These are phyloP conservation scores for Saccharomycopsis sp. DNA, from an alignment of 805 yeast species.

Conservation along the genomic window DNA sequence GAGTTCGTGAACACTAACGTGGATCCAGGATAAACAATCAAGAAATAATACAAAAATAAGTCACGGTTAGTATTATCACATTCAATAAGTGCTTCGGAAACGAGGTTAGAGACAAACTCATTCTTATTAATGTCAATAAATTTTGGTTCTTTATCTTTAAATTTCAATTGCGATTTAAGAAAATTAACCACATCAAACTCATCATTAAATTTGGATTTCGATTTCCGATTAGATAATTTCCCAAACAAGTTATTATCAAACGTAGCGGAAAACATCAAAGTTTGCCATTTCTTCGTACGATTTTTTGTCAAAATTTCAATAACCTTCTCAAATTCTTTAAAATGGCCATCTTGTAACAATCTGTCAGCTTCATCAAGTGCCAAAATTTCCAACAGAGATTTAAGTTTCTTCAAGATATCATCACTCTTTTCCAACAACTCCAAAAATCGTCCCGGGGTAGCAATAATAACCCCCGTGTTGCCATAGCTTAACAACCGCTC, in stretches of 20 bases:
- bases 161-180: conserved; percentile 61
- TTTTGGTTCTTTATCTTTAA: conserved; percentile 58
- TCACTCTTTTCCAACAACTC: conserved; percentile 64
- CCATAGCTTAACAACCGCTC: conserved; percentile 61
- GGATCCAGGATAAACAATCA: conserved; percentile 79
- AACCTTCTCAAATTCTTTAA: conserved; percentile 82
- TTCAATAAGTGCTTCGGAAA: conserved; percentile 83
- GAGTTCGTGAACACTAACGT: conserved; percentile 90
- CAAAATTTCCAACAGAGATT: conserved; percentile 38
- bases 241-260: conserved; percentile 77
- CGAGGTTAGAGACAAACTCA: conserved; percentile 63
- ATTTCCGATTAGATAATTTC: conserved; percentile 38
- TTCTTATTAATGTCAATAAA: conserved; percentile 84
- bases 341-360: conserved; percentile 90
- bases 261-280: conserved; percentile 92
- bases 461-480: conserved; percentile 77
- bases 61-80: conserved; percentile 83
- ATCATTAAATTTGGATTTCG: conserved; percentile 25
- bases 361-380: conserved; percentile 97
- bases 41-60: conserved; percentile 79
- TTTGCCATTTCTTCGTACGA: conserved; percentile 62
- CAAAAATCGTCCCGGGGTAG: conserved; percentile 91
- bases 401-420: conserved; percentile 33
- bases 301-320: conserved; percentile 53
- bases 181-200: conserved; percentile 58